Evolutionary conservation across 257 asterid genomes (phyloP).

Genomic region (Datura wrightii): DNA sequence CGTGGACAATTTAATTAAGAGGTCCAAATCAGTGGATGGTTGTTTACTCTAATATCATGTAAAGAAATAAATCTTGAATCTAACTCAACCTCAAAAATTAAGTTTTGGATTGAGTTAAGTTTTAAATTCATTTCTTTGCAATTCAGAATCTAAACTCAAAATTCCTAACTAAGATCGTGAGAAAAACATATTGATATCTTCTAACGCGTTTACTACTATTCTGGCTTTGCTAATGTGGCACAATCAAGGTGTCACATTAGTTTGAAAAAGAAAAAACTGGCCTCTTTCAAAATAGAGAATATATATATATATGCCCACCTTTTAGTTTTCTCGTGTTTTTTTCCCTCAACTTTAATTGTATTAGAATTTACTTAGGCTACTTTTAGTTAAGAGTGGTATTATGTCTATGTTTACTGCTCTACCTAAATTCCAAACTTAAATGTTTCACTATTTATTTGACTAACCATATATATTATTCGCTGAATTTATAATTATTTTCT

Average conservation of each 20-base stretch:
- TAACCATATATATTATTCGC: not conserved
- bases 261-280: not conserved
- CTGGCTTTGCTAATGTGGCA: slow-evolving; percentile 12
- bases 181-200: not conserved
- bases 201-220: slow-evolving; percentile 26
- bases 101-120: too few relatives aligned
- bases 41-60: too few relatives aligned
- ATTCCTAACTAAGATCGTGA: too few relatives aligned
- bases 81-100: too few relatives aligned
- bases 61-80: too few relatives aligned
- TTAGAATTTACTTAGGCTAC: not conserved
- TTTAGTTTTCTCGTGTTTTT: not conserved
- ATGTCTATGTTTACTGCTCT: not conserved
- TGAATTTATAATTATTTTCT: not conserved
- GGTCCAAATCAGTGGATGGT: too few relatives aligned
- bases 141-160: too few relatives aligned
- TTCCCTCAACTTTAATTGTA: not conserved
- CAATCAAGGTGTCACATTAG: slow-evolving; percentile 13
- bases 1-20: too few relatives aligned
- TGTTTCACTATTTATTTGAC: not conserved
- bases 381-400: not conserved
- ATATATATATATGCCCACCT: not conserved
- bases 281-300: not conserved
- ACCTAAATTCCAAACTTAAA: not conserved
- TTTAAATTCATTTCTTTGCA: too few relatives aligned